These are phyloP conservation scores for Camellia granthamiana DNA, from an alignment of 148 eudicot species.

Conservation along the genomic window DNA sequence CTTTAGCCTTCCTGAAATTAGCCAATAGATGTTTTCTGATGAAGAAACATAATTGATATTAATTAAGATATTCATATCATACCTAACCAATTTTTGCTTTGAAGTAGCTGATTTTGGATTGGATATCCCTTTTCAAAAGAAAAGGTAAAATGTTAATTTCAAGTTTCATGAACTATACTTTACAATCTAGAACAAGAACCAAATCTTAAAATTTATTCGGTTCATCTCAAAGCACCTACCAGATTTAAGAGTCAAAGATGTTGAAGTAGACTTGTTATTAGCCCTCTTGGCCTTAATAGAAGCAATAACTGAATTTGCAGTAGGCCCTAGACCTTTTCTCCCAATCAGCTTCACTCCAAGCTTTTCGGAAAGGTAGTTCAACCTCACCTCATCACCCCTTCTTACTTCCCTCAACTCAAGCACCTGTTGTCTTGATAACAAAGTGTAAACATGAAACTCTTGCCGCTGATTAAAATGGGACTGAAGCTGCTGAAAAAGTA, in stretches of 20 bases:
- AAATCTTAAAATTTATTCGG: not conserved
- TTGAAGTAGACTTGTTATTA: constrained; percentile 47
- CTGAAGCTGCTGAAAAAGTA: constrained; percentile 92
- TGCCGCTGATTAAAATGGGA: constrained; percentile 91
- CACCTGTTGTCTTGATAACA: constrained; percentile 73
- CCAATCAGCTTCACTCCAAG: constrained; percentile 89
- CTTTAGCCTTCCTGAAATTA: constrained; percentile 71
- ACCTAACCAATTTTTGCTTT: constrained; percentile 79
- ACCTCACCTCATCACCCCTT: constrained; percentile 89
- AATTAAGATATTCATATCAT: constrained; percentile 26
- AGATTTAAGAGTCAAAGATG: constrained; percentile 54
- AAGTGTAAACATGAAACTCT: constrained; percentile 74
- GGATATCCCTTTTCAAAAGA: constrained; percentile 37
- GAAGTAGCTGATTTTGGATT: constrained; percentile 48
- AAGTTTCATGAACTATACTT: not conserved
- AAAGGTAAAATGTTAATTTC: not conserved
- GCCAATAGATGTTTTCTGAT: not conserved
- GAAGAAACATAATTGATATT: not conserved
- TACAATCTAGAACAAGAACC: not conserved
- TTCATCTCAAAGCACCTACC: constrained; percentile 44
- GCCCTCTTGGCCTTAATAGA: constrained; percentile 93
- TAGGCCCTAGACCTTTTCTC: constrained; percentile 90
- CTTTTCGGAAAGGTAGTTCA: constrained; percentile 70
- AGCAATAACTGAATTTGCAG: constrained; percentile 80
- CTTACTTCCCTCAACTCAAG: constrained; percentile 86